Evolutionary conservation across 176 grass and related monocot species (phyloP).

Genomic region (Lolium multiflorum): DNA sequence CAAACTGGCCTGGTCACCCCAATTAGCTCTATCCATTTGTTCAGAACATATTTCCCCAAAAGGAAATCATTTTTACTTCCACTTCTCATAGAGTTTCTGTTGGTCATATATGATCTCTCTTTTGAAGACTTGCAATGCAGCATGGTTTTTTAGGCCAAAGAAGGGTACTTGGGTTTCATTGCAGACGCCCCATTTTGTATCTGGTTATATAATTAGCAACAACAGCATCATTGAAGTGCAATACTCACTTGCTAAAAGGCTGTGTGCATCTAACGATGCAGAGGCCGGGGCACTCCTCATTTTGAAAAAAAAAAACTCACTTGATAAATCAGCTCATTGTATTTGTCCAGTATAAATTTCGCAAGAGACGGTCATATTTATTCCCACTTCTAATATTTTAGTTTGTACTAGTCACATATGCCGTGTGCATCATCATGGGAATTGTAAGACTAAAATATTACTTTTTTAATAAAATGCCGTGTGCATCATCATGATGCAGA

Average conservation of each 20-base stretch:
- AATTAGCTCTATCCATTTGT: no score
- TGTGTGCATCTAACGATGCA: no score
- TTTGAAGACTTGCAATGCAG: slow-evolving; percentile 61
- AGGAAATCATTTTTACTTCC: background rate
- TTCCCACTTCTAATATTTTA: background rate
- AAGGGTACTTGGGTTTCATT: background rate
- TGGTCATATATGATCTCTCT: background rate
- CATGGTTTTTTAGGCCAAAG: background rate
- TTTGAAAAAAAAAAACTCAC: no score
- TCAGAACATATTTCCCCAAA: background rate
- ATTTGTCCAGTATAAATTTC: background rate
- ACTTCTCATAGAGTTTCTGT: background rate
- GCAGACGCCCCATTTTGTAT: background rate
- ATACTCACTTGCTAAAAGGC: background rate
- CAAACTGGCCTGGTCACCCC: no score
- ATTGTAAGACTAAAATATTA: no score
- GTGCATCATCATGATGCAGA: no score
- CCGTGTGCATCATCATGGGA: no score
- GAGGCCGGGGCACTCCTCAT: no score
- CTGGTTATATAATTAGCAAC: background rate
- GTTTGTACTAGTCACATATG: background rate
- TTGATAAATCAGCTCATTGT: background rate
- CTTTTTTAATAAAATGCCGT: no score
- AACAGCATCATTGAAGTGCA: background rate
- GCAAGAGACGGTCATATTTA: background rate